Percentiles rank a stretch among this genome's conserved stretches.
phyloP scores from a whole-genome alignment of 139 green algal species.

The Volvox reticuliferus region DNA sequence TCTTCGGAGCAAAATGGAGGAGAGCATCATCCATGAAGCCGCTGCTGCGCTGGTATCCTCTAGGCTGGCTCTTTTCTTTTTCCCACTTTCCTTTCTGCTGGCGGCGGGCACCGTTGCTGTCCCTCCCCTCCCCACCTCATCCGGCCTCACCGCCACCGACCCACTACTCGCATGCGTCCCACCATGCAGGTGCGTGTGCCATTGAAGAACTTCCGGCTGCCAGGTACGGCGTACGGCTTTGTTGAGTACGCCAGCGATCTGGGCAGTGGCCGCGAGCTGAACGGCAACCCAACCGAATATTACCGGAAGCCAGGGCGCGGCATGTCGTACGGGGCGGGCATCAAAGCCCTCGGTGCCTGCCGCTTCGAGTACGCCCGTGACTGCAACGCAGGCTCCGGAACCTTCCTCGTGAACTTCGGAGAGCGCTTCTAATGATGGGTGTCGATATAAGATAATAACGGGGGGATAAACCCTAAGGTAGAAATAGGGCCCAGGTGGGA shows the following conservation, averaged over 20 bases:
- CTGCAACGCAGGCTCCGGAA: slow-evolving; percentile 84
- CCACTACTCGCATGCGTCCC: not conserved
- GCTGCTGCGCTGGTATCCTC: too few relatives aligned
- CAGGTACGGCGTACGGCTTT: slow-evolving; percentile 89
- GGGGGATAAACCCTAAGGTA: too few relatives aligned
- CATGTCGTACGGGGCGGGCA: slow-evolving; percentile 80
- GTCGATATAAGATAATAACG: too few relatives aligned
- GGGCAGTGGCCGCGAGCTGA: slow-evolving; percentile 58
- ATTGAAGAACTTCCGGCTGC: slow-evolving; percentile 62
- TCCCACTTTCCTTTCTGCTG: too few relatives aligned
- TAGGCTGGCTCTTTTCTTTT: too few relatives aligned
- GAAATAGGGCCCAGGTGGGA: too few relatives aligned
- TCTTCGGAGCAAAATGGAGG: too few relatives aligned
- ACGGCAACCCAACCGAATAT: slow-evolving; percentile 92
- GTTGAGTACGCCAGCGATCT: slow-evolving; percentile 91
- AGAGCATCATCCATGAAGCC: too few relatives aligned
- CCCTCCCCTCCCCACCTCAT: too few relatives aligned
- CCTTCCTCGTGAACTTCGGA: slow-evolving; percentile 89
- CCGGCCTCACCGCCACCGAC: too few relatives aligned
- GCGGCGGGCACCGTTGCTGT: too few relatives aligned
- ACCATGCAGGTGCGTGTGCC: slow-evolving; percentile 63
- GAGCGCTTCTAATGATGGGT: slow-evolving; percentile 98
- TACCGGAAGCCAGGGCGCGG: slow-evolving; percentile 90
- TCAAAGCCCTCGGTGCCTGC: slow-evolving; percentile 86
- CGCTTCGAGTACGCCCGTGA: slow-evolving; percentile 90